These are phyloP conservation scores for Magnusiomyces suaveolens DNA, from an alignment of 1,139 yeast species.

Conservation along the genomic window DNA sequence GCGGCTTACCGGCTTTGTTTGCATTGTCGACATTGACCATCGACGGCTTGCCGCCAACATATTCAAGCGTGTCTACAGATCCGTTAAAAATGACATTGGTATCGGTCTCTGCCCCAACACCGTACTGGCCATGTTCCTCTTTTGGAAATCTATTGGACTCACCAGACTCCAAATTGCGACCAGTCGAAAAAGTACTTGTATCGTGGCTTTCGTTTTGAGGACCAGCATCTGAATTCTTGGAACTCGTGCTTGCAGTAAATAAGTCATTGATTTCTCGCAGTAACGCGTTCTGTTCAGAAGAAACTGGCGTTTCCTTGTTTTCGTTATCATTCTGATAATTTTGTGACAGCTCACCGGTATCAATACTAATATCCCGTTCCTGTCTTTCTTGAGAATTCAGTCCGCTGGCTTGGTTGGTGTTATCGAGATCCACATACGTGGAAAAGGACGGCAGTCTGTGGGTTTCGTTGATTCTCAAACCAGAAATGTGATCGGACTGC, in stretches of 20 bases:
- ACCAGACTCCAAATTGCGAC: too few relatives aligned
- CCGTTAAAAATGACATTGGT: too few relatives aligned
- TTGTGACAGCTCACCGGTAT: not conserved
- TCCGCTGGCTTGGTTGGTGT: not conserved
- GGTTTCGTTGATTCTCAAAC: not conserved
- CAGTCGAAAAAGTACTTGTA: too few relatives aligned
- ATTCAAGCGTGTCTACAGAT: too few relatives aligned
- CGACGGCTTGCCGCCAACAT: too few relatives aligned
- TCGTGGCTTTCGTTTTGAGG: too few relatives aligned
- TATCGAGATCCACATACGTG: not conserved
- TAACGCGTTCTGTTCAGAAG: slow-evolving; percentile 5
- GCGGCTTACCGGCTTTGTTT: too few relatives aligned
- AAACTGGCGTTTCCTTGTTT: not conserved
- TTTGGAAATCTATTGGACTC: too few relatives aligned
- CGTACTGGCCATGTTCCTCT: too few relatives aligned
- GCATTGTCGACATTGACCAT: too few relatives aligned
- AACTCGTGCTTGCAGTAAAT: not conserved
- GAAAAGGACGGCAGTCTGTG: not conserved
- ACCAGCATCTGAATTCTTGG: not conserved
- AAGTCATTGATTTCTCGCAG: slow-evolving; percentile 1
- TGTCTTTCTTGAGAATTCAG: not conserved
- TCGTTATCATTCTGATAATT: not conserved
- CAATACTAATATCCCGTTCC: not conserved
- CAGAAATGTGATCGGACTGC: not conserved
- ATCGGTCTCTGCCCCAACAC: too few relatives aligned